Evolutionary conservation across 352 stramenopile genomes (phyloP), one percentile per base, ranked within the genome.

Genomic region (Lagenidium giganteum): DNA sequence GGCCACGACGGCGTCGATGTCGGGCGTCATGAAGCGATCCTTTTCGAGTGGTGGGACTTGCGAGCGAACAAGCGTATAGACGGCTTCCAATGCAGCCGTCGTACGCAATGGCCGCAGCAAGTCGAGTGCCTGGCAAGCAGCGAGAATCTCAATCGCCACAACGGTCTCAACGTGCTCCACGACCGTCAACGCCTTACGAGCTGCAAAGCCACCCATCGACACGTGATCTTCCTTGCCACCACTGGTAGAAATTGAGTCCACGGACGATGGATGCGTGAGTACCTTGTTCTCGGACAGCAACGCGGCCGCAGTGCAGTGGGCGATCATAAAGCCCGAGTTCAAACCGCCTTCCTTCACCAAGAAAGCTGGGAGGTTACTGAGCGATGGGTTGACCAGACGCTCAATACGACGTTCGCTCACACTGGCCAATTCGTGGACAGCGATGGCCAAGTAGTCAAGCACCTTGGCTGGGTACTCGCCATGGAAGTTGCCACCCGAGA

Each of bases 291-390:
- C 79, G 23, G 64, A 84, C 9, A 91, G 76, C 40, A 91, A 52
- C 24, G 79, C 78, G 2, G 76, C 76, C 4, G 76, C 75, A 3
- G 70, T 87, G 57, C 78, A 89, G 52, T 91, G 76, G 4, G 78
- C 76, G 55, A 91, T 92, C 79, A 92, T 91, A 53, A 91, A 91
- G 28, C 79, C 79, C 27, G 73, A 88, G 61, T 92, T 84, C 34
- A 92, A 63, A 8, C 79, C 79, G 20, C 79, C 77, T 41, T 87
- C 78, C n/a, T 78, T 56, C n/a, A 88, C 75, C 7, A 92, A 59
- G 64, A 92, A 92, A 7, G 77, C 70, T n/a, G 77, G 75, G 33
- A 92, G 53, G 34, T 72, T 80, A 50, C 73, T 85, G 31, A 92
- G 59, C 40, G 66, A 70, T 27, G 71, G 74, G 66, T 92, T 92